Evolutionary conservation across 495 filamentous ascomycete genomes (phyloP).

Genomic region (Penicillium coffeae): DNA sequence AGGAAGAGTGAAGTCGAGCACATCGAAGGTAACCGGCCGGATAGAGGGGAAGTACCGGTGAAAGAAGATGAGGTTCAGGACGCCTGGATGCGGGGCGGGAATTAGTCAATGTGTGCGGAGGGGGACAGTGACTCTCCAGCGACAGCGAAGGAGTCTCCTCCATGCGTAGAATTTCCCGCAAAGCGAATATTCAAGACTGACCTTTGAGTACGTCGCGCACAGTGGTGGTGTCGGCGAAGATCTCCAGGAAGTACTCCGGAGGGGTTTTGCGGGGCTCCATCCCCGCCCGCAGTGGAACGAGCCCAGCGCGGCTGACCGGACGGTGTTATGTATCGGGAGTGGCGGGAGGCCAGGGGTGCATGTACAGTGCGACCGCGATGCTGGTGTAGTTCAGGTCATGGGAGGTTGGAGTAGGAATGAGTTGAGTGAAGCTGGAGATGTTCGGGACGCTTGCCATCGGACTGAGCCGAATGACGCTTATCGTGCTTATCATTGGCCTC

Average conservation of each 20-base stretch:
- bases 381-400: slow-evolving; percentile 3
- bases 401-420: slow-evolving; percentile 6
- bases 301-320: slow-evolving; percentile 14
- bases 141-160: too few relatives aligned
- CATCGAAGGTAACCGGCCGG: slow-evolving; percentile 77
- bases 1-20: slow-evolving; percentile 88
- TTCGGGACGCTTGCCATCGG: slow-evolving; percentile 23
- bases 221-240: slow-evolving; percentile 73
- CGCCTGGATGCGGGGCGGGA: slow-evolving; percentile 48
- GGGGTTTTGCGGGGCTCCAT: slow-evolving; percentile 61
- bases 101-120: not conserved
- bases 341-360: not conserved
- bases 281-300: slow-evolving; percentile 23
- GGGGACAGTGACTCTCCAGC: too few relatives aligned
- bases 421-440: slow-evolving; percentile 11
- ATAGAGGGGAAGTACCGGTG: slow-evolving; percentile 92
- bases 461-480: slow-evolving; percentile 22
- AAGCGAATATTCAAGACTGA: too few relatives aligned
- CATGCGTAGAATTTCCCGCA: too few relatives aligned
- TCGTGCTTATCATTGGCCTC: slow-evolving; percentile 20
- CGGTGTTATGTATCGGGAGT: not conserved
- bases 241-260: slow-evolving; percentile 80
- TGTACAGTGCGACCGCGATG: not conserved
- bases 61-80: slow-evolving; percentile 98
- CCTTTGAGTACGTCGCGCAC: slow-evolving; percentile 92